Percentiles rank a stretch among this genome's conserved stretches.
Conservation (phyloP, 306 rosid species). For the Quercus suber region DNA sequence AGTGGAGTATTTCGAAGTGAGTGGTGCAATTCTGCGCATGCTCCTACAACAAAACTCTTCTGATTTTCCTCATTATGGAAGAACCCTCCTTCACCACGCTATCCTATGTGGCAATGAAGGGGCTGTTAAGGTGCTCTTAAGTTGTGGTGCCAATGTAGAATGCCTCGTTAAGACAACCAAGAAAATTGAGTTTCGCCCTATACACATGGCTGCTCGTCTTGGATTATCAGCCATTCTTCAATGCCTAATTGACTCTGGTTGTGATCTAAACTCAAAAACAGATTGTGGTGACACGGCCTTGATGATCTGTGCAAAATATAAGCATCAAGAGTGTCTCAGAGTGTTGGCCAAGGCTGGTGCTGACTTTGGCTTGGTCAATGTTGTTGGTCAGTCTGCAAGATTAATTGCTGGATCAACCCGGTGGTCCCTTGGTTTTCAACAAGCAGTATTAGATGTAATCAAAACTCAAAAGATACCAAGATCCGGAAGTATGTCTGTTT, state of each 20-base stretch:
- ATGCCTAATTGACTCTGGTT: conserved; percentile 69
- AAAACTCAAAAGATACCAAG: conserved; percentile 49
- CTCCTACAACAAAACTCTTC: conserved; percentile 52
- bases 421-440: conserved; percentile 75
- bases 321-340: conserved; percentile 62
- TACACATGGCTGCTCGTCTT: conserved; percentile 85
- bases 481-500: conserved; percentile 55
- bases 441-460: conserved; percentile 44
- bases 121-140: conserved; percentile 59
- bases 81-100: conserved; percentile 88
- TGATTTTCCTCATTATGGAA: conserved; percentile 47
- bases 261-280: conserved; percentile 64
- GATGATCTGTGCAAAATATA: conserved; percentile 67
- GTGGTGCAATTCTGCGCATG: conserved; percentile 67
- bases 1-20: conserved; percentile 85
- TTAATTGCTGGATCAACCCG: conserved; percentile 56
- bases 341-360: conserved; percentile 68
- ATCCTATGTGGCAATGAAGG: conserved; percentile 71
- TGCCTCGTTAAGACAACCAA: conserved; percentile 54
- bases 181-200: conserved; percentile 53
- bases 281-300: conserved; percentile 75
- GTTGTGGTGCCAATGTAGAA: conserved; percentile 59
- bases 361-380: conserved; percentile 74
- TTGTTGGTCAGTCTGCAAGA: conserved; percentile 58
- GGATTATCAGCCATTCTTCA: conserved; percentile 58